A percentile compares a stretch with the other conserved stretches of the same genome.
Conservation (phyloP, 2,329 filamentous ascomycete genomes). For the Penicillium sp. region DNA sequence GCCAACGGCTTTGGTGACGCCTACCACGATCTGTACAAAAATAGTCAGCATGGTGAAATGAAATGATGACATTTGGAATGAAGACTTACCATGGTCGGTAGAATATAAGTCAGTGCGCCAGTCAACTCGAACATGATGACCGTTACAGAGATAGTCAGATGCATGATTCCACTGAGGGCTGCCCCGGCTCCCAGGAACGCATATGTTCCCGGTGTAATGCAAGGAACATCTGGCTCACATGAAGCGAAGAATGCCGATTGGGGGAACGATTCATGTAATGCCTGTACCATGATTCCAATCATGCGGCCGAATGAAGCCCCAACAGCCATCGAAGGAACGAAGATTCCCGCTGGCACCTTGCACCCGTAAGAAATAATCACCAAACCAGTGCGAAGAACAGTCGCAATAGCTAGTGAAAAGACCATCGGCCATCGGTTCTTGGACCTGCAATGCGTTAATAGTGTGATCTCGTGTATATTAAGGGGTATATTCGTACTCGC, state of each 20-base stretch:
- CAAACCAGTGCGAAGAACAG: conserved; percentile 73
- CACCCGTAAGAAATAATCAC: conserved; percentile 97
- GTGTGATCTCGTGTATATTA: not conserved
- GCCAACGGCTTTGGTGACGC: conserved; percentile 89
- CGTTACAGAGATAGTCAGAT: conserved; percentile 92
- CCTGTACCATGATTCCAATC: conserved; percentile 91
- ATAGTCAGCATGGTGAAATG: not conserved
- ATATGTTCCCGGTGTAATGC: conserved; percentile 96
- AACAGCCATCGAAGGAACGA: conserved; percentile 96
- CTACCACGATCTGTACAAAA: conserved; percentile 71
- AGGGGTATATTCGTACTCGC: conserved; percentile 55
- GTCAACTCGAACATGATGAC: conserved; percentile 99
- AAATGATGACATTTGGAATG: not conserved
- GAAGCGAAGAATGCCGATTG: conserved; percentile 79
- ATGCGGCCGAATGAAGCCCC: conserved; percentile 91
- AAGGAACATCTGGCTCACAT: conserved; percentile 86
- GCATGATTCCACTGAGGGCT: conserved; percentile 94
- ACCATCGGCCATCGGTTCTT: conserved; percentile 76
- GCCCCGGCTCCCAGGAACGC: conserved; percentile 91
- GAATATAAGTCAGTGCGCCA: conserved; percentile 92
- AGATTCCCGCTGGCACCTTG: conserved; percentile 96
- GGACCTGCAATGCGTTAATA: conserved; percentile 35
- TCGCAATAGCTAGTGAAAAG: conserved; percentile 72
- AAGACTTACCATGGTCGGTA: conserved; percentile 77
- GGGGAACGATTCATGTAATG: conserved; percentile 80